phyloP scores from a whole-genome alignment of 176 grass and related monocot species.

The Zea mays region Zm-B73-REFERENCE-NAM-5.0 NC_050098.1:14138501-14139000 shows the following conservation, averaged over 20 bases:
- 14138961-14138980: slow-evolving; percentile 10
- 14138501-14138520: not conserved
- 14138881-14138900: slow-evolving; percentile 24
- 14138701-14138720: slow-evolving; percentile 88
- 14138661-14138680: slow-evolving; percentile 32
- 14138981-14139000: slow-evolving; percentile 7
- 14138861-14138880: slow-evolving; percentile 53
- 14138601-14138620: slow-evolving; percentile 28
- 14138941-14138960: slow-evolving; percentile 24
- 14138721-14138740: slow-evolving; percentile 81
- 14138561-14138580: slow-evolving; percentile 10
- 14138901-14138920: slow-evolving; percentile 15
- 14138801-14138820: slow-evolving; percentile 79
- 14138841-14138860: slow-evolving; percentile 64
- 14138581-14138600: slow-evolving; percentile 16
- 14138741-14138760: slow-evolving; percentile 83
- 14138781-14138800: slow-evolving; percentile 68
- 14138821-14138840: slow-evolving; percentile 84
- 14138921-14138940: slow-evolving; percentile 8
- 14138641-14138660: not conserved
- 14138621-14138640: slow-evolving; percentile 19
- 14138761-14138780: slow-evolving; percentile 84
- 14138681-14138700: slow-evolving; percentile 70
- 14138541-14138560: slow-evolving; percentile 25
- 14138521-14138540: slow-evolving; percentile 21